These are phyloP conservation scores for Marsdenia floribunda DNA, from an alignment of 257 asterid species.

Conservation along the genomic window DNA sequence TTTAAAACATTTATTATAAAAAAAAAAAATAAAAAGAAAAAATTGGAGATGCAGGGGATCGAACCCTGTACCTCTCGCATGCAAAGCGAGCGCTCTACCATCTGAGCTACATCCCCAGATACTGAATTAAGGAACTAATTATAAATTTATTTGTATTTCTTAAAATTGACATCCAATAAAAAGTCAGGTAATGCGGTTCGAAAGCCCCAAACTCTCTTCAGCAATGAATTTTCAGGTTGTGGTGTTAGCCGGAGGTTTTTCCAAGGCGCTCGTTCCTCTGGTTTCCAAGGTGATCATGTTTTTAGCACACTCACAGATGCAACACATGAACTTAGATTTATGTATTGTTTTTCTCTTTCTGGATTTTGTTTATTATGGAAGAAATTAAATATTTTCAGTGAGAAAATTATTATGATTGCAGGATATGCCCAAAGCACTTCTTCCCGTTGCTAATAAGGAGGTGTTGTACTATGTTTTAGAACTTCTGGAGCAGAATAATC, in stretches of 20 bases:
- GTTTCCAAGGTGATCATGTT: conserved; percentile 61
- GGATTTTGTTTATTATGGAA: not conserved
- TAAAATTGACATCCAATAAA: too few relatives aligned
- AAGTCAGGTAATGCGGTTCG: too few relatives aligned
- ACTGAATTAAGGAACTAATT: too few relatives aligned
- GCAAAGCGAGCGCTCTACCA: conserved; percentile 99
- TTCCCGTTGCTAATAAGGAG: conserved; percentile 87
- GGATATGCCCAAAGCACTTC: conserved; percentile 88
- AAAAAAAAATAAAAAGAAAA: too few relatives aligned
- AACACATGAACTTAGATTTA: not conserved
- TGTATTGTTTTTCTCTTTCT: not conserved
- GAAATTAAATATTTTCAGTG: not conserved
- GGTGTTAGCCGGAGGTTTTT: conserved; percentile 89
- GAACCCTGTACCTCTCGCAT: conserved; percentile 99
- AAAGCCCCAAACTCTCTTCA: not conserved
- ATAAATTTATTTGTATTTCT: not conserved
- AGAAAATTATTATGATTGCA: conserved; percentile 21
- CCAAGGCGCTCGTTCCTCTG: conserved; percentile 76
- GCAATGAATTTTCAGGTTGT: conserved; percentile 88
- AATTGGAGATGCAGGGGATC: conserved; percentile 38
- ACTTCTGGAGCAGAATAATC: conserved; percentile 75
- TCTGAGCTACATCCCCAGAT: conserved; percentile 99
- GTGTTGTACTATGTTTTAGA: conserved; percentile 77
- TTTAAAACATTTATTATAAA: too few relatives aligned
- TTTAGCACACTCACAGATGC: not conserved